phyloP scores from a whole-genome alignment of 768 basidiomycete species.

The Boletus sp. region DNA sequence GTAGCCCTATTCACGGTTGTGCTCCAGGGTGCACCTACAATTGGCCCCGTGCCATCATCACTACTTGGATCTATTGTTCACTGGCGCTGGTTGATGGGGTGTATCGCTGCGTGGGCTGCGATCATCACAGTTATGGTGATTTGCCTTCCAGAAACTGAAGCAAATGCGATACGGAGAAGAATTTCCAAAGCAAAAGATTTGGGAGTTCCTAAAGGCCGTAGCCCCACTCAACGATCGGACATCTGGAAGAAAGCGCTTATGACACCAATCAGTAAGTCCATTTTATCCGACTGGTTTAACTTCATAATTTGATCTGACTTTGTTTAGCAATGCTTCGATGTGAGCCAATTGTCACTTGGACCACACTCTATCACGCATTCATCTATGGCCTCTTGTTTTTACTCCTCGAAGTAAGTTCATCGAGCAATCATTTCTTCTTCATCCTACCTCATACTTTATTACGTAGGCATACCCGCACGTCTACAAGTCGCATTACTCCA shows the following conservation, averaged over 20 bases:
- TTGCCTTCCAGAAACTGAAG: slow-evolving; percentile 24
- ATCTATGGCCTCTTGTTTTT: slow-evolving; percentile 26
- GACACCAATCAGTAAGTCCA: slow-evolving; percentile 17
- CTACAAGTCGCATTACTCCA: slow-evolving; percentile 19
- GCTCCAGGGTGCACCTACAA: slow-evolving; percentile 26
- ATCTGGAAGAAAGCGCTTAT: slow-evolving; percentile 15
- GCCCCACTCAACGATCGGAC: background rate
- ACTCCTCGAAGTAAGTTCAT: slow-evolving; percentile 21
- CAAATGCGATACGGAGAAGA: slow-evolving; percentile 15
- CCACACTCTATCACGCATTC: slow-evolving; percentile 25
- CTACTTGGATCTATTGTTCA: slow-evolving; percentile 18
- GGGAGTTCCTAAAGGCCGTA: background rate
- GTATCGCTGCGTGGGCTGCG: slow-evolving; percentile 18
- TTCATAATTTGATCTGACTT: background rate
- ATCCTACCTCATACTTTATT: background rate
- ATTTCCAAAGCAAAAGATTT: slow-evolving; percentile 3
- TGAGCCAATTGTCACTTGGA: slow-evolving; percentile 27
- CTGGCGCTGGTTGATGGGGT: slow-evolving; percentile 26
- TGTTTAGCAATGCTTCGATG: slow-evolving; percentile 16
- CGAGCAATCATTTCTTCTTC: background rate
- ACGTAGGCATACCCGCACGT: slow-evolving; percentile 21
- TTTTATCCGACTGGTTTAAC: background rate
- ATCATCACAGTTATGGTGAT: slow-evolving; percentile 16
- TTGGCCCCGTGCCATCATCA: slow-evolving; percentile 28
- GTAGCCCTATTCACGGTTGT: slow-evolving; percentile 26